Evolutionary conservation across 2,329 filamentous ascomycete genomes (phyloP).

Genomic region (Huntiella abstrusa): DNA sequence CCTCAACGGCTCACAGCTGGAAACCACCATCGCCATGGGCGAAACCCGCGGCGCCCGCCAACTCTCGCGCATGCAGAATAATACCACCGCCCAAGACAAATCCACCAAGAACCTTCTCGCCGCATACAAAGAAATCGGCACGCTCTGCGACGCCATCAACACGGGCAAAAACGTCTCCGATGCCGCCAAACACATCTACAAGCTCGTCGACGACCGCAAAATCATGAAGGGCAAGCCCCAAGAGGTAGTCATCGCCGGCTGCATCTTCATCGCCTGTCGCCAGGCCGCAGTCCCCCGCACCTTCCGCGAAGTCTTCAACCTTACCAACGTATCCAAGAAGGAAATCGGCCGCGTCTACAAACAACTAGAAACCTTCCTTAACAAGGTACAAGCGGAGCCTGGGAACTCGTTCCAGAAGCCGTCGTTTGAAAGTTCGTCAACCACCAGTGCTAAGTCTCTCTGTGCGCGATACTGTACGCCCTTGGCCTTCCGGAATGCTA

Average conservation of each 20-base stretch:
- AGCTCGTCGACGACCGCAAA: conserved; percentile 80
- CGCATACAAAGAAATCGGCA: conserved; percentile 78
- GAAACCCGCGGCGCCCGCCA: conserved; percentile 55
- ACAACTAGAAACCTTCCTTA: conserved; percentile 70
- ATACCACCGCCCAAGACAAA: conserved; percentile 65
- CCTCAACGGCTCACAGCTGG: conserved; percentile 73
- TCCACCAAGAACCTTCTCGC: conserved; percentile 61
- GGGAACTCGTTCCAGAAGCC: conserved; percentile 24
- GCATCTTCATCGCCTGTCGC: conserved; percentile 93
- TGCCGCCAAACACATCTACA: conserved; percentile 87
- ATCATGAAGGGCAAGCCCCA: conserved; percentile 90
- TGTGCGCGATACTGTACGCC: conserved; percentile 80
- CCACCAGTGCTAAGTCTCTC: conserved; percentile 56
- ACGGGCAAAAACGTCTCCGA: conserved; percentile 68
- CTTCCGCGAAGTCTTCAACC: conserved; percentile 82
- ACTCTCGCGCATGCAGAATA: conserved; percentile 69
- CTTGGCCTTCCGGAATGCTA: conserved; percentile 52
- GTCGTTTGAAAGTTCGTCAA: conserved; percentile 51
- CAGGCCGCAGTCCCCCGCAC: conserved; percentile 74
- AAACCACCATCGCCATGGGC: conserved; percentile 72
- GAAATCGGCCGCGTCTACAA: conserved; percentile 96
- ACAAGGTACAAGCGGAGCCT: conserved; percentile 46
- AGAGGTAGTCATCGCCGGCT: conserved; percentile 84
- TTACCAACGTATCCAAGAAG: conserved; percentile 91
- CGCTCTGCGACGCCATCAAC: conserved; percentile 68